Evolutionary conservation across 2,329 filamentous ascomycete genomes (phyloP), one percentile per base, ranked within the genome.

Genomic region (Diaporthe sp.): DNA sequence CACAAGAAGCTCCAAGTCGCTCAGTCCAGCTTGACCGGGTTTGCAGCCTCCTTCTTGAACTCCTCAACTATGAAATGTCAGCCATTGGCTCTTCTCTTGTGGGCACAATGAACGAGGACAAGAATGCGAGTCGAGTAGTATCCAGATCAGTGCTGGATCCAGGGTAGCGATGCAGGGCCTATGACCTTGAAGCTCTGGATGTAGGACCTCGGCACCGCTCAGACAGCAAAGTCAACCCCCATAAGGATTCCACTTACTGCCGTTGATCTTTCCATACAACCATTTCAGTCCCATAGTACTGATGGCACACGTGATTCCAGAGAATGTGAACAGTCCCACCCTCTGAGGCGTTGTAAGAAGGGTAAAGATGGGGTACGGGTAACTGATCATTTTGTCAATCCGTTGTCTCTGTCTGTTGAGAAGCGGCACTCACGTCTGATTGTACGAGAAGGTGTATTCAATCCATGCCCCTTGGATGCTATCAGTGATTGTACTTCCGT

Each of bases 281-380:
- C 89, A 93, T 82, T 95, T 93, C 77, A 98, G 85, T 13, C 88
- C 84, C 31, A 90, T 85, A 0, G 94, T 96, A 78, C 92, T 95
- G 4, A 87, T 82, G 2, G 94, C 92, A 91, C 97, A 96, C 22
- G 94, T 84, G 1, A 89, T 80, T 0, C 94, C 95, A 57, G 94
- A 94, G 25, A 90, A 85, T 0, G 87, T 88, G 79, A 97, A 98
- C 13, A 98, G 86, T 0, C 90, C 84, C 12, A 92, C 85, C 28
- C 96, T 90, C 80, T 95, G 92, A 67, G 86, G 82, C 0, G 91
- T 93, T 68, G 87, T 88, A 57, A 97, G 85, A 60, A 94, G 82
- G 12, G 88, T 92, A 78, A 98, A 96, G 37, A 98, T 89, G 1
- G 96, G 95, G 83, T 98, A 98, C 0, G 95, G 95, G 79, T 98